Evolutionary conservation across 139 green algal genomes (phyloP).

Genomic region (Micromonas pusilla): DNA sequence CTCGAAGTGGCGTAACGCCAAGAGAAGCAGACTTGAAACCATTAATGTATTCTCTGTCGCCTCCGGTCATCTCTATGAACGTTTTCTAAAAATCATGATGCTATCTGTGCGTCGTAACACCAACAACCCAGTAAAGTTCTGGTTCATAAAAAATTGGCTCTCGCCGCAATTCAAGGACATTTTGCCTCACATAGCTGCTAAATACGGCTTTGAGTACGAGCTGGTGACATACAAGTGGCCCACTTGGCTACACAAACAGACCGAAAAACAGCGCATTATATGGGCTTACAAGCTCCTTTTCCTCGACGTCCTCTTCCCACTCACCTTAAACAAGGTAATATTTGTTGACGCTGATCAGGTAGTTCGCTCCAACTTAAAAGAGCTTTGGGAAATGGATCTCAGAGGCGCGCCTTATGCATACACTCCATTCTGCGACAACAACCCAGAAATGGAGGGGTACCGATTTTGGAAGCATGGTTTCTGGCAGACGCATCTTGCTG

Average conservation of each 20-base stretch:
- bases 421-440: constrained; percentile 98
- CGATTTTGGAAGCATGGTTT: constrained; percentile 98
- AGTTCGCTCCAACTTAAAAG: constrained; percentile 76
- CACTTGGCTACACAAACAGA: constrained; percentile 90
- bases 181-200: constrained; percentile 77
- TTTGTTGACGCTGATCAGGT: constrained; percentile 97
- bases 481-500: constrained; percentile 87
- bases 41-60: constrained; percentile 98
- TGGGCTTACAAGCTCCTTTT: constrained; percentile 93
- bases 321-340: constrained; percentile 78
- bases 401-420: constrained; percentile 85
- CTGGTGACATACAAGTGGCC: constrained; percentile 99
- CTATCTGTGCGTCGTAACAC: constrained; percentile 82
- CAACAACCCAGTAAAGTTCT: constrained; percentile 88
- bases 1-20: background rate
- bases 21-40: constrained; percentile 23
- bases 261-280: constrained; percentile 89
- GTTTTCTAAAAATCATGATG: constrained; percentile 99
- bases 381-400: constrained; percentile 91
- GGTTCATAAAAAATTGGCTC: constrained; percentile 99
- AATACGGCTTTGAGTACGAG: constrained; percentile 78
- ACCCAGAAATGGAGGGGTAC: constrained; percentile 88
- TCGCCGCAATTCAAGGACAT: constrained; percentile 64
- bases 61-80: constrained; percentile 95
- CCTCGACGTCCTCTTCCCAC: constrained; percentile 95